phyloP scores from a whole-genome alignment of 2,329 filamentous ascomycete species.

The Cladophialophora immunda region DNA sequence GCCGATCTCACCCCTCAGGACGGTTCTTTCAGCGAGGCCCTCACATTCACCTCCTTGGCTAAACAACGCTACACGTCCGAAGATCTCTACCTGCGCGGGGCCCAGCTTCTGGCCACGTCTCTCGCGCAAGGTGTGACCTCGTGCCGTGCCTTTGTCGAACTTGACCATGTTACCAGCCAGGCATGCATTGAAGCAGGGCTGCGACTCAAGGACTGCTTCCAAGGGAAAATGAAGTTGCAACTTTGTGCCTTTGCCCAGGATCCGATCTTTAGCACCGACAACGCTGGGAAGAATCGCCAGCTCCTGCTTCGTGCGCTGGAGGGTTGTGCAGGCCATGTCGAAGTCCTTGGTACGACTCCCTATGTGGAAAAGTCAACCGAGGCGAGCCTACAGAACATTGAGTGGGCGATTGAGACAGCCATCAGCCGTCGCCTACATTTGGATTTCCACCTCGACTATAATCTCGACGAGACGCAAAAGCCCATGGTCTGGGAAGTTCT shows the following conservation, averaged over 20 bases:
- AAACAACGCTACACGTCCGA: conserved; percentile 69
- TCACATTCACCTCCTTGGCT: conserved; percentile 65
- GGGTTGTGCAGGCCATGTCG: conserved; percentile 52
- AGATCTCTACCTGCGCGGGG: conserved; percentile 71
- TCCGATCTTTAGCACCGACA: conserved; percentile 67
- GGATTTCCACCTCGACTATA: conserved; percentile 78
- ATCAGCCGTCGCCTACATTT: conserved; percentile 63
- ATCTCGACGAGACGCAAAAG: conserved; percentile 61
- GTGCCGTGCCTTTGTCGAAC: conserved; percentile 75
- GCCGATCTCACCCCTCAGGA: conserved; percentile 66
- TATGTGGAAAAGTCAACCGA: conserved; percentile 69
- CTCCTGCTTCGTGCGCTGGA: conserved; percentile 59
- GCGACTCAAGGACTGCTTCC: conserved; percentile 64
- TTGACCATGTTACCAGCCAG: conserved; percentile 68
- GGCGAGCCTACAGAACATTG: conserved; percentile 65
- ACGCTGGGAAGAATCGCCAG: conserved; percentile 60
- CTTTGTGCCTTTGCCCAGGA: conserved; percentile 77
- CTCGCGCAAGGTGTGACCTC: conserved; percentile 71
- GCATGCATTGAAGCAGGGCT: conserved; percentile 67
- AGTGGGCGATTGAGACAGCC: conserved; percentile 68
- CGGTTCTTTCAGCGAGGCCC: conserved; percentile 73
- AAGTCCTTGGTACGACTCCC: conserved; percentile 72
- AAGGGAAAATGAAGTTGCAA: conserved; percentile 66
- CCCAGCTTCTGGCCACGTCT: conserved; percentile 72
- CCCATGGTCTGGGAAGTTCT: conserved; percentile 66